These are phyloP conservation scores for Acacia crassicarpa DNA, from an alignment of 306 rosid species.

Conservation along the genomic window DNA sequence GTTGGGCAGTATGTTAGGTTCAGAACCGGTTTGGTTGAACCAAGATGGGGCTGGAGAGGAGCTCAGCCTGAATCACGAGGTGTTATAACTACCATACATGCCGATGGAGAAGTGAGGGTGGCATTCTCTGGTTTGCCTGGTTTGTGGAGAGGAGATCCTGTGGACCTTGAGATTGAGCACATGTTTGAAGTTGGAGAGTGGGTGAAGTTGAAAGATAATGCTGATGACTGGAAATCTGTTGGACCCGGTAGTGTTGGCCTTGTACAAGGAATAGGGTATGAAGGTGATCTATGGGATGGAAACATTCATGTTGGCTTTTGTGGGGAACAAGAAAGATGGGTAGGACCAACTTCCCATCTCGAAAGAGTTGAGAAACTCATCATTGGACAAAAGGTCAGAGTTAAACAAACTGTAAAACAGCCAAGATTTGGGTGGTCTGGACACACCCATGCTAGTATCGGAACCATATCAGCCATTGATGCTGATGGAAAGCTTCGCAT, in stretches of 20 bases:
- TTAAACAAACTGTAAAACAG: slow-evolving; percentile 64
- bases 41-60: slow-evolving; percentile 99
- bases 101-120: slow-evolving; percentile 92
- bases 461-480: slow-evolving; percentile 81
- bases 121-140: slow-evolving; percentile 76
- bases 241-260: slow-evolving; percentile 84
- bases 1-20: slow-evolving; percentile 92
- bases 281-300: slow-evolving; percentile 77
- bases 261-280: slow-evolving; percentile 87
- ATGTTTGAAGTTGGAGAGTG: slow-evolving; percentile 93
- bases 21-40: slow-evolving; percentile 79
- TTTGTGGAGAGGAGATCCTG: slow-evolving; percentile 95
- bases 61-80: slow-evolving; percentile 79
- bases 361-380: slow-evolving; percentile 61
- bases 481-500: slow-evolving; percentile 94
- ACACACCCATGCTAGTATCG: slow-evolving; percentile 75
- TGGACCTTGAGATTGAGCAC: slow-evolving; percentile 79
- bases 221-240: slow-evolving; percentile 75
- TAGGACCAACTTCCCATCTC: slow-evolving; percentile 74
- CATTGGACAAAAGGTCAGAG: slow-evolving; percentile 86
- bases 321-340: slow-evolving; percentile 97
- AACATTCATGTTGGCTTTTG: slow-evolving; percentile 77
- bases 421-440: slow-evolving; percentile 98
- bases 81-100: slow-evolving; percentile 78
- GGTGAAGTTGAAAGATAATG: slow-evolving; percentile 75